These are phyloP conservation scores for Pseudocohnilembus persalinus DNA, from an alignment of 169 alveolate genomes.

Conservation along the genomic window DNA sequence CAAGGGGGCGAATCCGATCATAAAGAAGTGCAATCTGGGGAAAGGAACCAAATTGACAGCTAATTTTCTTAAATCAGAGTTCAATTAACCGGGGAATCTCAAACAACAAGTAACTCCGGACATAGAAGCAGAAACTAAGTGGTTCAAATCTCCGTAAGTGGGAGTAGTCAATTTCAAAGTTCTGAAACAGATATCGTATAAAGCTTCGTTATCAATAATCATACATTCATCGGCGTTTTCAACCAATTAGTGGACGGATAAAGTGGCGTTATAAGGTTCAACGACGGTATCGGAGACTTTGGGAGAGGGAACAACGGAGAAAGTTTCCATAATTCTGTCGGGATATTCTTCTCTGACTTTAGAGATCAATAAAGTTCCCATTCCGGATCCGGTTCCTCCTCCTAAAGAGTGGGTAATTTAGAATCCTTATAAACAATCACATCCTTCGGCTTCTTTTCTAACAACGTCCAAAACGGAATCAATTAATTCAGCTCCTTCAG, in stretches of 20 bases:
- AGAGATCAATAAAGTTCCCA: constrained; percentile 97
- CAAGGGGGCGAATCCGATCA: constrained; percentile 98
- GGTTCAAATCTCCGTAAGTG: constrained; percentile 98
- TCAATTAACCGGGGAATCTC: constrained; percentile 79
- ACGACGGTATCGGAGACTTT: constrained; percentile 99
- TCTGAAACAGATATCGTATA: constrained; percentile 98
- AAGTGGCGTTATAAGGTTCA: constrained; percentile 98
- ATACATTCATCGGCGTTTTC: constrained; percentile 98
- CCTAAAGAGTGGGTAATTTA: constrained; percentile 98
- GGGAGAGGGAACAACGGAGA: constrained; percentile 98
- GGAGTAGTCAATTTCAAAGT: constrained; percentile 98
- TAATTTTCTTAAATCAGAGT: constrained; percentile 93
- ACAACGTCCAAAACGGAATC: constrained; percentile 98
- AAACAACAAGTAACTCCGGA: constrained; percentile 90
- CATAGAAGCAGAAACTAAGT: constrained; percentile 97
- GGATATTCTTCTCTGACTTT: constrained; percentile 98
- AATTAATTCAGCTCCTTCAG: constrained; percentile 99
- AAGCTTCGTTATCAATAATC: constrained; percentile 98
- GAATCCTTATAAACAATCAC: constrained; percentile 98
- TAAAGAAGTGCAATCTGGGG: constrained; percentile 98
- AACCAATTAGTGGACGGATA: constrained; percentile 97
- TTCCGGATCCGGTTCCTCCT: constrained; percentile 99
- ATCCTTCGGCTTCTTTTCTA: constrained; percentile 98
- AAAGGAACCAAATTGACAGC: constrained; percentile 98
- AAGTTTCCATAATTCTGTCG: constrained; percentile 98